Base-by-base conservation (phyloP, 2,329 filamentous ascomycete species). In the Incumbomyces delicatus region DNA sequence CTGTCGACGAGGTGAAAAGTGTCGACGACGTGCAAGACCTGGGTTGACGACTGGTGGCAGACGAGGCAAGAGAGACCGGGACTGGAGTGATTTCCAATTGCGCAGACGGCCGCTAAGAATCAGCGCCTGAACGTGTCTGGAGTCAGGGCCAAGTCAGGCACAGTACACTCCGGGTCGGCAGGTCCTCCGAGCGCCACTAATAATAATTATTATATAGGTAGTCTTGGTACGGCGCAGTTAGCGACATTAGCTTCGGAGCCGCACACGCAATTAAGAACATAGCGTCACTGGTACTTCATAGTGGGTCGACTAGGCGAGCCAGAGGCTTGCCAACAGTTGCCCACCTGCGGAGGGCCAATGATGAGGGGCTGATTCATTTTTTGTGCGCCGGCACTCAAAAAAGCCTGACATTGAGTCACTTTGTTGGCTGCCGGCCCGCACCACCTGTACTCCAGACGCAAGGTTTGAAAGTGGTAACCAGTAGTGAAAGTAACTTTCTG, bases 21-120 rank as follows among this genome's bases (percentile, higher is more conserved):
- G 18, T 20, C 36, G 17, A 45, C 14, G 42, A 43, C 13, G 41
- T 30, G 36, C 43, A 45, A 32, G 43, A 46, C 45, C 32, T 13
- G 32, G 30, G 14, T 27, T 34, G 32, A 31, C 41, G 35, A 40
- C 32, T 32, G 31, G 30, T 51, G 52, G 58, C 59, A 54, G 56
- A 57, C 60, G 59, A 61, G 63, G 60, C 57, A 59, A 41, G 59
- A 51, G 48, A 44, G 50, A 42, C 57, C 62, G 62, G 60, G 61
- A 58, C 57, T 58, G 55, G 57, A 54, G 58, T 58, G 59, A 54
- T 58, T 53, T 56, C 54, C 52, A 37, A 47, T 44, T 44, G 47
- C 52, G 43, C 41, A 44, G 35, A 44, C 41, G 41, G 30, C 16
- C 20, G 22, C 22, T 27, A 27, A 27, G 22, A n/a, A 27, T 27